Evolutionary conservation across 2,329 filamentous ascomycete species (phyloP).

Genomic region (Claviceps digitariae): DNA sequence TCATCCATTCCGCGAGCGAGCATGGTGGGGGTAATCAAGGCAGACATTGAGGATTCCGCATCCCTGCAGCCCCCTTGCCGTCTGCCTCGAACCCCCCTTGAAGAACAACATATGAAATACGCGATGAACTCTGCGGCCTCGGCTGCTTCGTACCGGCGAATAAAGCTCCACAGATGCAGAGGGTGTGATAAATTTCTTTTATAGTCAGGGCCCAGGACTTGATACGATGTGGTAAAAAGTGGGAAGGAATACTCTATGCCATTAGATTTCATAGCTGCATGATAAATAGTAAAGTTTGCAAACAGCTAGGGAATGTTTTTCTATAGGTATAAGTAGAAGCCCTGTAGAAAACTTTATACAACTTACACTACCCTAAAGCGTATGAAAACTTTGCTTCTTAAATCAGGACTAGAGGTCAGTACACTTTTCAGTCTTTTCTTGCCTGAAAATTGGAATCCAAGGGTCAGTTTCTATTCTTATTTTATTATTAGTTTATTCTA

Average conservation of each 20-base stretch:
- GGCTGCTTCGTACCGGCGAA: background rate
- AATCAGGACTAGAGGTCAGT: too few species aligned
- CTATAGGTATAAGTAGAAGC: too few species aligned
- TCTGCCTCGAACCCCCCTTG: background rate
- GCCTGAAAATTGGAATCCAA: background rate
- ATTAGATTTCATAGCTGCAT: too few species aligned
- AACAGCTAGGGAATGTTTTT: too few species aligned
- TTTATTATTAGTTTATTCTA: background rate
- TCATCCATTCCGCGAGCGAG: background rate
- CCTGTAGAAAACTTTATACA: too few species aligned
- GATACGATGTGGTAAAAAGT: too few species aligned
- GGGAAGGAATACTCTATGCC: too few species aligned
- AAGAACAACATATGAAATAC: background rate
- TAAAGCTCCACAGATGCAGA: background rate
- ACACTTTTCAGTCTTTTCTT: background rate
- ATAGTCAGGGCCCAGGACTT: too few species aligned
- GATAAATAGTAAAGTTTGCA: too few species aligned
- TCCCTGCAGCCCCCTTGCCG: background rate
- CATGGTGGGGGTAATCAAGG: background rate
- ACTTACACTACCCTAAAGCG: too few species aligned
- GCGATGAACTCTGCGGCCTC: background rate
- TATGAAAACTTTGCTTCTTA: too few species aligned
- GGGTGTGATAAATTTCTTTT: too few species aligned
- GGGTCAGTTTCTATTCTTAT: background rate
- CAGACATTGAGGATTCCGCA: background rate